A percentile compares a stretch with the other conserved stretches of the same genome.
Conservation (phyloP, 352 stramenopile species). For the Phytophthora quininea region DNA sequence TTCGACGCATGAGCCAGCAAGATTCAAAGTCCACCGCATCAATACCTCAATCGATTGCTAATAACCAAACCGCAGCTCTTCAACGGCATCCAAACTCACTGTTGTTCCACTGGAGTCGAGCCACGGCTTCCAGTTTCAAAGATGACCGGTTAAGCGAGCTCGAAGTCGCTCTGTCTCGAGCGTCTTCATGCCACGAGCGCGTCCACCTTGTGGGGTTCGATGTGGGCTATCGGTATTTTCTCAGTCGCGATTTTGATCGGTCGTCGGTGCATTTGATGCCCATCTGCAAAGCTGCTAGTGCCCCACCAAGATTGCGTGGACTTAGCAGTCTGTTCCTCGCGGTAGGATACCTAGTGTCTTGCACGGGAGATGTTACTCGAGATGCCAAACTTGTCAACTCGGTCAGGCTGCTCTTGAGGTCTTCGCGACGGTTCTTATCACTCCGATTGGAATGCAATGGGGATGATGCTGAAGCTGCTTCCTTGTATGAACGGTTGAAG, state of each 20-base stretch:
- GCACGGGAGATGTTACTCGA: neutral
- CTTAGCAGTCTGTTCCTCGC: constrained; percentile 51
- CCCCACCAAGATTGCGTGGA: constrained; percentile 43
- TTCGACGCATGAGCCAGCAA: constrained; percentile 33
- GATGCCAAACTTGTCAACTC: constrained; percentile 39
- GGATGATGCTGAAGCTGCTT: constrained; percentile 36
- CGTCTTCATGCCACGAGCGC: constrained; percentile 22
- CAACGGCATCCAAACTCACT: constrained; percentile 34
- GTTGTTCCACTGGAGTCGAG: constrained; percentile 44
- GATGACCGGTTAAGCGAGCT: constrained; percentile 9
- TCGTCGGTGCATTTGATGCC: constrained; percentile 38
- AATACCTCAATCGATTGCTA: neutral
- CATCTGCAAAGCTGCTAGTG: constrained; percentile 44
- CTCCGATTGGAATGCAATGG: constrained; percentile 14
- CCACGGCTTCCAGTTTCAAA: constrained; percentile 14
- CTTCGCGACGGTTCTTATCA: constrained; percentile 42
- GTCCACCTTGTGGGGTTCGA: constrained; percentile 49
- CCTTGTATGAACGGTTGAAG: constrained; percentile 35
- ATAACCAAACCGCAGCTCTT: constrained; percentile 18
- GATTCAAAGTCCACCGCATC: constrained; percentile 6
- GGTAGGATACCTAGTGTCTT: constrained; percentile 32
- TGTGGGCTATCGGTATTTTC: constrained; percentile 35
- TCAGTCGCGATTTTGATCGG: constrained; percentile 31
- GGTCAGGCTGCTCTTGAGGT: constrained; percentile 44
- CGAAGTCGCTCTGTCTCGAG: constrained; percentile 15